These are phyloP conservation scores for Stropharia rugosoannulata DNA, from an alignment of 768 basidiomycete species.

Conservation along the genomic window DNA sequence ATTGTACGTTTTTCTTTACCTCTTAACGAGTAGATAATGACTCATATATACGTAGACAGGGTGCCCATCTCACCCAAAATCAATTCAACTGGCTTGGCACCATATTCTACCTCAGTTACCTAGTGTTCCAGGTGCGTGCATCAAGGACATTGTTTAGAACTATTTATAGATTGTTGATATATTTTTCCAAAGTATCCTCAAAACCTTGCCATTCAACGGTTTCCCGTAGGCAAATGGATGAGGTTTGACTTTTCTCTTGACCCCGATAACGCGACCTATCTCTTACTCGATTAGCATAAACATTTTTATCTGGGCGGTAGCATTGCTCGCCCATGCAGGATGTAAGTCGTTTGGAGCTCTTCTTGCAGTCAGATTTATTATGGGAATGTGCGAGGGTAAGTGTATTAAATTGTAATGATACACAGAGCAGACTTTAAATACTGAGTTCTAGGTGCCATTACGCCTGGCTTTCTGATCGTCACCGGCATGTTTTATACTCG, in stretches of 20 bases:
- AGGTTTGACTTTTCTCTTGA: constrained; percentile 38
- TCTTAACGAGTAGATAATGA: not conserved
- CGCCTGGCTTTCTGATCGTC: constrained; percentile 80
- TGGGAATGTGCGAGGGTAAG: constrained; percentile 67
- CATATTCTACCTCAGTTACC: constrained; percentile 74
- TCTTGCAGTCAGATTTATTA: constrained; percentile 71
- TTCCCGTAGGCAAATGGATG: constrained; percentile 85
- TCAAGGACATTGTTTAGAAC: not conserved
- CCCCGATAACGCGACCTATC: not conserved
- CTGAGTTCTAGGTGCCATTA: constrained; percentile 55
- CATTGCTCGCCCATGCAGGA: constrained; percentile 59
- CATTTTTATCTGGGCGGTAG: constrained; percentile 72
- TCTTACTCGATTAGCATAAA: constrained; percentile 45
- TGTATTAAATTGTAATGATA: not conserved
- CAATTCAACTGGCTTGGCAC: constrained; percentile 82
- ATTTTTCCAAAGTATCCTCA: constrained; percentile 59
- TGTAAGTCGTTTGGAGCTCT: constrained; percentile 71
- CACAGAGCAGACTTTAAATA: not conserved
- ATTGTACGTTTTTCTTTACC: constrained; percentile 38
- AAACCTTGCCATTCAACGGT: constrained; percentile 71
- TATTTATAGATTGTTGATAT: not conserved
- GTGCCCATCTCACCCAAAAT: constrained; percentile 56
- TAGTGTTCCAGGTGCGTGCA: constrained; percentile 45
- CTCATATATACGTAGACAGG: constrained; percentile 33
- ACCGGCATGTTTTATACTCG: constrained; percentile 85